Percentiles rank a stretch among this genome's conserved stretches.
Evolutionary conservation across 495 filamentous ascomycete species (phyloP).

Genomic region (Aspergillus asperescens): DNA sequence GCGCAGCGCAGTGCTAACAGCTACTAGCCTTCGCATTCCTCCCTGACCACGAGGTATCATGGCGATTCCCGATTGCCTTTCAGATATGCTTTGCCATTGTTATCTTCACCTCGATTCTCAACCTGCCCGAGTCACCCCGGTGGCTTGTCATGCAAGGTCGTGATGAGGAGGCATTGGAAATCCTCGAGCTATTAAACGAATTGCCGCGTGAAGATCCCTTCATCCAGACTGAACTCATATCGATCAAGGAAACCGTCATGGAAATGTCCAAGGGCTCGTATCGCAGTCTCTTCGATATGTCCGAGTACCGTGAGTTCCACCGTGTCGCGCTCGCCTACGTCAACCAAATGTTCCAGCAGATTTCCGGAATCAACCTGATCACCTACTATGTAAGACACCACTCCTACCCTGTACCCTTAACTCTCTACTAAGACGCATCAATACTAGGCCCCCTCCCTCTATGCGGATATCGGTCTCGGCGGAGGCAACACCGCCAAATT

Average conservation of each 20-base stretch:
- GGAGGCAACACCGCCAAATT: constrained; percentile 26
- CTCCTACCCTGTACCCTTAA: constrained; percentile 7
- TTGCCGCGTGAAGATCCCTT: constrained; percentile 51
- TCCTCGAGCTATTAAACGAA: constrained; percentile 49
- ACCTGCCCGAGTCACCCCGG: constrained; percentile 64
- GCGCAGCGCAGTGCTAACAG: not conserved
- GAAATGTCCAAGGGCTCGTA: constrained; percentile 65
- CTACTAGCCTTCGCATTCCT: constrained; percentile 49
- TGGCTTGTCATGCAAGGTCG: constrained; percentile 66
- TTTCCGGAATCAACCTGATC: constrained; percentile 70
- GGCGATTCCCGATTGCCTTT: constrained; percentile 72
- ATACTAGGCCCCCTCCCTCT: constrained; percentile 30
- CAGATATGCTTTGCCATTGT: constrained; percentile 60
- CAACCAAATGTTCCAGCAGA: constrained; percentile 76
- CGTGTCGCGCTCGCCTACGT: constrained; percentile 64
- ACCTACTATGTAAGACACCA: constrained; percentile 56
- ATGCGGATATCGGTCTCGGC: constrained; percentile 44
- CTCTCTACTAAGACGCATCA: constrained; percentile 26
- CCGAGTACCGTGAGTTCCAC: constrained; percentile 68
- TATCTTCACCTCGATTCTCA: constrained; percentile 52
- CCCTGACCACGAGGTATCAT: constrained; percentile 51
- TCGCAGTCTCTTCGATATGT: constrained; percentile 65
- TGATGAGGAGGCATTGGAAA: constrained; percentile 56
- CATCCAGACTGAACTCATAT: constrained; percentile 58
- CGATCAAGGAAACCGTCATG: constrained; percentile 71